These are phyloP conservation scores for Fusarium clavum DNA, from an alignment of 2,329 filamentous ascomycete genomes.

Conservation along the genomic window DNA sequence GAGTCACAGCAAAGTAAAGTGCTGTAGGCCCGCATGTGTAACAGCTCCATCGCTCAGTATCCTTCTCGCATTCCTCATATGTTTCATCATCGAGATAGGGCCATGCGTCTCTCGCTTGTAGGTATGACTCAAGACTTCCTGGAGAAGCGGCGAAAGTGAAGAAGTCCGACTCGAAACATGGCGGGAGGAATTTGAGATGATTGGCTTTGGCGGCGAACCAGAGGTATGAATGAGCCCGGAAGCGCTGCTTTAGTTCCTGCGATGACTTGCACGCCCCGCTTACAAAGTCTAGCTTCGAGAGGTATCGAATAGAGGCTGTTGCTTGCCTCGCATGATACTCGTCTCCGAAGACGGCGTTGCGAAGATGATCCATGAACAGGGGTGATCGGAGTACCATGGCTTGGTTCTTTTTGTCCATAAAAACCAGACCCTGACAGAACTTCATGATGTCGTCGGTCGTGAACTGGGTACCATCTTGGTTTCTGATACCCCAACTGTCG, in stretches of 20 bases:
- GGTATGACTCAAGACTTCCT: background rate
- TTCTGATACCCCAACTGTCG: background rate
- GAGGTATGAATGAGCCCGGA: background rate
- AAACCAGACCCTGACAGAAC: background rate
- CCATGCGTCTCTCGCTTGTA: conserved; percentile 2
- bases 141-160: background rate
- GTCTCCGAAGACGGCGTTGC: background rate
- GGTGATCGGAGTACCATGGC: background rate
- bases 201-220: conserved; percentile 4
- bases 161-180: background rate
- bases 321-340: background rate
- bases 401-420: background rate
- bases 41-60: background rate
- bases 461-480: background rate
- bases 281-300: background rate
- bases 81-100: background rate
- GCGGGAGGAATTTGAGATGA: fast-evolving
- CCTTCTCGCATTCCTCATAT: conserved; percentile 4
- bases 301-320: background rate
- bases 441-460: background rate
- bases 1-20: conserved; percentile 7
- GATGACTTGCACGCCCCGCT: background rate
- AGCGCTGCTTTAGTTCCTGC: background rate
- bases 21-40: background rate
- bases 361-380: background rate